Percentiles rank a stretch among this genome's conserved stretches.
These are phyloP conservation scores for Casaregolazyma lundiana DNA, from an alignment of 1,139 yeast species.

Conservation along the genomic window DNA sequence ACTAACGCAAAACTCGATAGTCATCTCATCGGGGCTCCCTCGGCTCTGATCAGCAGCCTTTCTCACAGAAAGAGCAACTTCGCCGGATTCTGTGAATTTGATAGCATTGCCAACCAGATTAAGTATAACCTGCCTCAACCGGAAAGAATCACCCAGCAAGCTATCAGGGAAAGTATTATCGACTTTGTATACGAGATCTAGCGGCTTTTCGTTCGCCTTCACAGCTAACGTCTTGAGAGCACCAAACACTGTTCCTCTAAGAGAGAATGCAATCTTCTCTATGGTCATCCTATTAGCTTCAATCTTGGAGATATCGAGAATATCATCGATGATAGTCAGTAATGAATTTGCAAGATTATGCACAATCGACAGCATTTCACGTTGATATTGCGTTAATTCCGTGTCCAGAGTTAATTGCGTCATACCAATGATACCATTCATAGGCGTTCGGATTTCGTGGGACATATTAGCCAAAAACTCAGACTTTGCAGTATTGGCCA, in stretches of 20 bases:
- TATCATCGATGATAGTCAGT: conserved; percentile 81
- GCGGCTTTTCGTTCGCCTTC: conserved; percentile 78
- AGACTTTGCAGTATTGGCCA: conserved; percentile 86
- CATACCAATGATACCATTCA: conserved; percentile 92
- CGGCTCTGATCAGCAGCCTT: conserved; percentile 36
- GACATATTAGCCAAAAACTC: conserved; percentile 90
- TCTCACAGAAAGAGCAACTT: conserved; percentile 48
- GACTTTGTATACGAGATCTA: conserved; percentile 74
- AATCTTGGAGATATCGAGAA: conserved; percentile 83
- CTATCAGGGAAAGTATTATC: conserved; percentile 85
- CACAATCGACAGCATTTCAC: conserved; percentile 85
- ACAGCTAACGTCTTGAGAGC: conserved; percentile 84
- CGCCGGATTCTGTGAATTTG: conserved; percentile 77
- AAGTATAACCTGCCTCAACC: conserved; percentile 77
- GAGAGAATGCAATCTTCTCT: conserved; percentile 78
- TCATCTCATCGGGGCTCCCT: conserved; percentile 51
- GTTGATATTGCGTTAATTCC: conserved; percentile 79
- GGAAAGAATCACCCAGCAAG: conserved; percentile 79
- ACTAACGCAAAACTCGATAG: conserved; percentile 77
- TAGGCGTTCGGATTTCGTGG: conserved; percentile 87
- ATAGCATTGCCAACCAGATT: conserved; percentile 86
- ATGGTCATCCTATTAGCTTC: conserved; percentile 92
- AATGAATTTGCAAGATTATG: conserved; percentile 80
- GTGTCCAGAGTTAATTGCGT: conserved; percentile 84
- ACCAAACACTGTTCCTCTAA: conserved; percentile 82